Percentiles rank a stretch among this genome's conserved stretches.
Conservation (phyloP, 2,329 filamentous ascomycete species). For the Madurella fahalii region DNA sequence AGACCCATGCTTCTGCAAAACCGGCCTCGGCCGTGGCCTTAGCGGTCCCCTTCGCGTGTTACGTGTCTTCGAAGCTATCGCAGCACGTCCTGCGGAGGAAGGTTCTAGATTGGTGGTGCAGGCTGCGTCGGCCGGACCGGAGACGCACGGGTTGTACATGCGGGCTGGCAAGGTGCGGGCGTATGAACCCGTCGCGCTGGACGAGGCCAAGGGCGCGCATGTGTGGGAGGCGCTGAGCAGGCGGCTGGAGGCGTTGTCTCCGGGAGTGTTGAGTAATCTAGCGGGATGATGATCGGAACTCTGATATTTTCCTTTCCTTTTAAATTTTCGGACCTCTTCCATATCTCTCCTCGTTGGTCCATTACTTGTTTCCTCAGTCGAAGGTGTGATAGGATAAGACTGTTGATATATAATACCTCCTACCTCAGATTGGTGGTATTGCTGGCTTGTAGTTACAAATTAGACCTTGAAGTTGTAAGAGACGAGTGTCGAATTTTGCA, state of each 20-base stretch:
- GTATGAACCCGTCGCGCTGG: constrained; percentile 12
- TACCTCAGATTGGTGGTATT: no score
- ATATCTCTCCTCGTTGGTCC: no score
- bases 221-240: constrained; percentile 15
- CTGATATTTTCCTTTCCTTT: no score
- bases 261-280: not conserved
- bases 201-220: constrained; percentile 9
- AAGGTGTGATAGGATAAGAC: no score
- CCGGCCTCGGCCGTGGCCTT: constrained; percentile 15
- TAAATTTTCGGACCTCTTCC: no score
- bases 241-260: constrained; percentile 13
- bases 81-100: constrained; percentile 20
- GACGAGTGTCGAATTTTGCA: no score
- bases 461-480: no score
- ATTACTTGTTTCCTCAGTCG: no score
- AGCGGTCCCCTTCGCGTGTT: not conserved
- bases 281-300: no score
- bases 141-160: constrained; percentile 22
- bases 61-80: constrained; percentile 11
- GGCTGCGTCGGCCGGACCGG: constrained; percentile 15
- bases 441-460: no score
- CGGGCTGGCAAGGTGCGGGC: constrained; percentile 15
- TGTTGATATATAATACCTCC: no score
- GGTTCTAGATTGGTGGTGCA: constrained; percentile 20
- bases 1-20: constrained; percentile 25